Evolutionary conservation across 805 yeast genomes (phyloP), one percentile per base, ranked within the genome.

Genomic region (Teunomyces aglyptinius): DNA sequence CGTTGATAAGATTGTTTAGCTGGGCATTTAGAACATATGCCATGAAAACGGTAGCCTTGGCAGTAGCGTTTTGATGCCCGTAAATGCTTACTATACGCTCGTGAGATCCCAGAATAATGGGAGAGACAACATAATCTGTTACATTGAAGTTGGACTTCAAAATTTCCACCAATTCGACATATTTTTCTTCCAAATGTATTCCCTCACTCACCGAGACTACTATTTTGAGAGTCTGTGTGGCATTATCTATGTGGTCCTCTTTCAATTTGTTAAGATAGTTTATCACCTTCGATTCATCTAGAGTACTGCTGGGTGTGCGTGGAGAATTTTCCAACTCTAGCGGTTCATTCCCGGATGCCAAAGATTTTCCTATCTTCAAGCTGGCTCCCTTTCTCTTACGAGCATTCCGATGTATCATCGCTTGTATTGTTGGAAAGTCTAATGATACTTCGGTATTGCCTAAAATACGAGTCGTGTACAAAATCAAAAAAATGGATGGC

Each of bases 1-100:
- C 60, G 26, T 44, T 44, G 6, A 52, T 47, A 7, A 62, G 32
- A 35, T 63, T 64, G 45, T 70, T 70, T 26, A 67, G 43, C 24
- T 54, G 56, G 2, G 64, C 59, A 28, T 48, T 52, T 31, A 64
- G 43, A 4, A 61, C 27, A 47, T 56, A 71, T 2, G 68, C 50
- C 10, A 67, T 39, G 41, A 49, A 70, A 2, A 65, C 44, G 4
- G 59, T 57, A 4, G 65, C 60, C 34, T 60, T 60, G 19, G 64
- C 40, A n/a, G 60, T 49, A 6, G 53, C 43, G 6, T 50, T 49
- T 18, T 50, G 24, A 10, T 44, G 46, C 1, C 77, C 77, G 40
- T 57, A 57, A 5, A 72, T 28, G 1, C 68, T 53, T 5, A 71
- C 43, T 42, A 56, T 58, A 39, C 71, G 47, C 34, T 71, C 75